Percentiles rank a stretch among this genome's conserved stretches.
phyloP scores from a whole-genome alignment of 345 rosid species.

The Eucalyptus caleyi region DNA sequence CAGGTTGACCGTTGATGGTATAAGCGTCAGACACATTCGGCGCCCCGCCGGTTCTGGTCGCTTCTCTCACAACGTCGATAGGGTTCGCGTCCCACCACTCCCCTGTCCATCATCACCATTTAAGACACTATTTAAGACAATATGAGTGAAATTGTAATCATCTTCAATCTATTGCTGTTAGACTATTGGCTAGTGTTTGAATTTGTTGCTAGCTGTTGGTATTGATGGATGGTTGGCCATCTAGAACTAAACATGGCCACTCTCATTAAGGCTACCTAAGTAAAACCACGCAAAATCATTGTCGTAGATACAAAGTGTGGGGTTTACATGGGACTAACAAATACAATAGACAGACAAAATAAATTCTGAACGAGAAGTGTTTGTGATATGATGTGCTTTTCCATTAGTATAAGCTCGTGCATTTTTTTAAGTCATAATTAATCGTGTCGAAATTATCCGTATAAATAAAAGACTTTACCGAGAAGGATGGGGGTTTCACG shows the following conservation, averaged over 20 bases:
- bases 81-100: conserved; percentile 98
- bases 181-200: background rate
- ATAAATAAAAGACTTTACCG: conserved; percentile 21
- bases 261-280: background rate
- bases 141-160: background rate
- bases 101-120: conserved; percentile 23
- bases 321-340: background rate
- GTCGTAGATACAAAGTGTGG: background rate
- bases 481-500: conserved; percentile 60
- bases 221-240: background rate
- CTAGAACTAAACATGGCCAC: background rate
- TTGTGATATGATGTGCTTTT: background rate
- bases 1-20: conserved; percentile 92
- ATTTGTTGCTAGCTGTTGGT: background rate
- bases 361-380: background rate
- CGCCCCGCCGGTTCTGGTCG: conserved; percentile 60
- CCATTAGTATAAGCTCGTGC: background rate
- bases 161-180: background rate
- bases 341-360: background rate
- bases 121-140: background rate
- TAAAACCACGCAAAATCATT: background rate
- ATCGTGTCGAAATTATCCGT: background rate
- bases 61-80: conserved; percentile 54
- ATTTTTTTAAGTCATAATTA: too few relatives aligned
- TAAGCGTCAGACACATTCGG: conserved; percentile 74